A percentile compares a stretch with the other conserved stretches of the same genome.
These are phyloP conservation scores for Barnettozyma sp. DNA, from an alignment of 805 yeast species.

Conservation along the genomic window DNA sequence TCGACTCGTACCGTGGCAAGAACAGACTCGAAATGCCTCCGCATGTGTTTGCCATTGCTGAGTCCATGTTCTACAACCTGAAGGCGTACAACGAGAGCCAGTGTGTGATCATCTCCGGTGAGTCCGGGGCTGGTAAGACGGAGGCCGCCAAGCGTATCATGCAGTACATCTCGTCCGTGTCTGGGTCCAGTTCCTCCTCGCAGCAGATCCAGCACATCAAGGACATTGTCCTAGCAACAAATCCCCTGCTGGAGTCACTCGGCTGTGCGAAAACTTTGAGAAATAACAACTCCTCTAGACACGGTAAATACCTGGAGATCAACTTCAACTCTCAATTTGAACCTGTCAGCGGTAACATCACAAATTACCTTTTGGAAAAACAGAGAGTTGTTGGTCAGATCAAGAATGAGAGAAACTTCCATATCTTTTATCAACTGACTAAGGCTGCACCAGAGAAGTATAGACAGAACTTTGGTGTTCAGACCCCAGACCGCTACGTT, in stretches of 20 bases:
- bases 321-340: constrained; percentile 74
- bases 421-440: constrained; percentile 92
- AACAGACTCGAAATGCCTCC: constrained; percentile 96
- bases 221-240: constrained; percentile 97
- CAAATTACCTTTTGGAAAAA: constrained; percentile 89
- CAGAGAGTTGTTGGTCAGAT: constrained; percentile 97
- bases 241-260: constrained; percentile 83
- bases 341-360: constrained; percentile 93
- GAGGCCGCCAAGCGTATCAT: constrained; percentile 97
- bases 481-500: constrained; percentile 85
- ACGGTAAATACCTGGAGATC: constrained; percentile 90
- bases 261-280: constrained; percentile 92
- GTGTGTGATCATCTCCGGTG: constrained; percentile 96
- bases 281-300: constrained; percentile 85
- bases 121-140: constrained; percentile 97
- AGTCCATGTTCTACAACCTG: constrained; percentile 91
- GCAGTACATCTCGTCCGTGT: constrained; percentile 92
- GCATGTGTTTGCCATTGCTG: constrained; percentile 97
- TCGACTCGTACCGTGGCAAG: constrained; percentile 78
- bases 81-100: constrained; percentile 91
- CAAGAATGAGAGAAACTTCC: constrained; percentile 89
- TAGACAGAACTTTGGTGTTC: constrained; percentile 81
- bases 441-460: constrained; percentile 83
- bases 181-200: constrained; percentile 58
- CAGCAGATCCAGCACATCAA: constrained; percentile 78